Evolutionary conservation across 495 filamentous ascomycete genomes (phyloP), one percentile per base, ranked within the genome.

Genomic region (Aspergillus taichungensis): DNA sequence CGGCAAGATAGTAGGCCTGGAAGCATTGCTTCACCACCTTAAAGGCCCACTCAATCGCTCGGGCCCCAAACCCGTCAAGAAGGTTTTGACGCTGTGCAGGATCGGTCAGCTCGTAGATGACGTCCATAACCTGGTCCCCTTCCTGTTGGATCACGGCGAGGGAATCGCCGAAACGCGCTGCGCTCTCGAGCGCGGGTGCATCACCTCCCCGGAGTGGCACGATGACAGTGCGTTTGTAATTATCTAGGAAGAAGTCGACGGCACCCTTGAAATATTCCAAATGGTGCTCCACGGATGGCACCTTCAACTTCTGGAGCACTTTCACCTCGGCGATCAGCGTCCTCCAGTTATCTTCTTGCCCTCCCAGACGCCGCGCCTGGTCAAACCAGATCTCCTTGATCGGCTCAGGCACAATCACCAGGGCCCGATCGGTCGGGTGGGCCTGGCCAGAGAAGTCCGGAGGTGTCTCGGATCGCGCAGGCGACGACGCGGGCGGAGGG

Each of bases 21-120:
- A 64, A 54, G 10, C 54, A 54, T 34, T 64, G 31, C 6, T 47
- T 30, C 13, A 60, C 51, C 38, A 63, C 41, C 1, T 36, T 35
- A 6, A 57, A 56, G 3, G 18, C 18, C 18, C 18, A 24, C 2
- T 24, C 18, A 4, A 64, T 33, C 3, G 62, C 44, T 29, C 56
- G 37, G 3, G 42, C 47, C 38, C 61, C 58, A 27, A 64, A 57
- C 33, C 49, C 54, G 11, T 48, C 30, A 24, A 61, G 35, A 5
- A 60, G 31, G 6, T 34, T 11, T 6, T 5, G 37, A 14, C 37
- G 18, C 18, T 24, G 18, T 24, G 18, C 18, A 4, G 18, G 18
- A 2, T 24, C 18, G 2, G 18, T 24, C 8, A 37, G 27, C 4
- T 49, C 6, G 37, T 42, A 54, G 11, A 48, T 45, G n/a, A 45